Conservation (phyloP, 352 stramenopile genomes). For the Albugo laibachii region DNA sequence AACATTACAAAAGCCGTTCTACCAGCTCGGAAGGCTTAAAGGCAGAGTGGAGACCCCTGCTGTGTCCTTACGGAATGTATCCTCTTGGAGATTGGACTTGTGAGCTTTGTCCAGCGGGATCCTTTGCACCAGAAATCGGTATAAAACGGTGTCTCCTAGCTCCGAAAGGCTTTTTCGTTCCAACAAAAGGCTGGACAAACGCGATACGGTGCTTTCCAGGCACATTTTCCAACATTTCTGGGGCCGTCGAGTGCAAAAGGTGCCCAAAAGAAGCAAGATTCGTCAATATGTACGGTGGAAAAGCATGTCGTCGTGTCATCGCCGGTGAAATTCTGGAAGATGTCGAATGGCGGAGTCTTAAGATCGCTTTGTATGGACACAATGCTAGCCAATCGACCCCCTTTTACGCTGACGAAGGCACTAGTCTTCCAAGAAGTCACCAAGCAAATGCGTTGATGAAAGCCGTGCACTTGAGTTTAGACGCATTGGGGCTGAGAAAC, state of each 20-base stretch:
- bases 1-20: no score
- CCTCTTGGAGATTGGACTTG: slow-evolving; percentile 3
- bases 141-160: slow-evolving; percentile 27
- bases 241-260: slow-evolving; percentile 11
- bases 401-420: no score
- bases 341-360: slow-evolving; percentile 6
- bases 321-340: slow-evolving; percentile 22
- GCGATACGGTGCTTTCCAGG: slow-evolving; percentile 17
- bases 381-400: no score
- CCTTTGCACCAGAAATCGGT: slow-evolving; percentile 13
- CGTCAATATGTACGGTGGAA: slow-evolving; percentile 13
- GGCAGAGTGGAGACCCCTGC: slow-evolving; percentile 16
- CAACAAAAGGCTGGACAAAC: not conserved
- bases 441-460: no score
- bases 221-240: slow-evolving; percentile 12
- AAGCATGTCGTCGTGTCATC: slow-evolving; percentile 10
- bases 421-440: no score
- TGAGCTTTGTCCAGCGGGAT: slow-evolving; percentile 10
- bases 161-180: slow-evolving; percentile 6
- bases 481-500: no score
- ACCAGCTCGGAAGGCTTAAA: slow-evolving; percentile 9
- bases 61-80: not conserved
- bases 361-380: slow-evolving; percentile 4
- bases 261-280: slow-evolving; percentile 12
- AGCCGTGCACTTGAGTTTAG: no score